phyloP scores from a whole-genome alignment of 176 grass and related monocot species.

The Alloteropsis semialata region DNA sequence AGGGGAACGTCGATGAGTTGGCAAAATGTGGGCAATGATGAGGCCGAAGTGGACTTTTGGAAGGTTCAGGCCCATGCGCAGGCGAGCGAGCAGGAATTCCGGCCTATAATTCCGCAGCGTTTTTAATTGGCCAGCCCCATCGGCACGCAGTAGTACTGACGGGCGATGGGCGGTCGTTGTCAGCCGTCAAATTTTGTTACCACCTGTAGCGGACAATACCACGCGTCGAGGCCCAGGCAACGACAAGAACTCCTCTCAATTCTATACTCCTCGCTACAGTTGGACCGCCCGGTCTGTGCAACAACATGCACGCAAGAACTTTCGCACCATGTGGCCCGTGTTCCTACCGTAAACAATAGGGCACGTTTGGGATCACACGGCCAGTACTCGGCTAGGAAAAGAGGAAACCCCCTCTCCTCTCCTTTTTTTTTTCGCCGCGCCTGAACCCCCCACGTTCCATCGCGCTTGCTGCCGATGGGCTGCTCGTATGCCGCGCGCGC shows the following conservation, averaged over 20 bases:
- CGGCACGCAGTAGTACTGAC: too few species aligned
- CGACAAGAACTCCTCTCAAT: neutral
- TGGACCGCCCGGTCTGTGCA: too few species aligned
- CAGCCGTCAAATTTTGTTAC: neutral
- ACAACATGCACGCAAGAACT: neutral
- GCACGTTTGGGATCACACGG: conserved; percentile 25
- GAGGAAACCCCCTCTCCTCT: neutral
- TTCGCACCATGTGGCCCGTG: neutral
- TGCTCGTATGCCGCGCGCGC: neutral
- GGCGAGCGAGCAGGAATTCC: neutral
- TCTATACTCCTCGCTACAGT: neutral
- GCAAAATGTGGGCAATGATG: conserved; percentile 27
- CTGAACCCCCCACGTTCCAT: neutral
- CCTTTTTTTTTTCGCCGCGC: neutral
- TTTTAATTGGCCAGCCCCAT: neutral
- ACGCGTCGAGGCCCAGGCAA: neutral
- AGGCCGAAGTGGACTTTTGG: conserved; percentile 29
- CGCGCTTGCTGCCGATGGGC: neutral
- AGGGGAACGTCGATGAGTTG: conserved; percentile 7
- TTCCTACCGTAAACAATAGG: neutral
- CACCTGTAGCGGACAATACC: neutral
- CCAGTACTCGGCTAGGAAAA: neutral
- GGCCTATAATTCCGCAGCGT: neutral
- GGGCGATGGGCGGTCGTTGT: neutral
- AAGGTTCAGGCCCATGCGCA: conserved; percentile 13